A percentile compares a stretch with the other conserved stretches of the same genome.
Conservation (phyloP, 2,329 filamentous ascomycete genomes). For the Xylariomycetidae sp. region DNA sequence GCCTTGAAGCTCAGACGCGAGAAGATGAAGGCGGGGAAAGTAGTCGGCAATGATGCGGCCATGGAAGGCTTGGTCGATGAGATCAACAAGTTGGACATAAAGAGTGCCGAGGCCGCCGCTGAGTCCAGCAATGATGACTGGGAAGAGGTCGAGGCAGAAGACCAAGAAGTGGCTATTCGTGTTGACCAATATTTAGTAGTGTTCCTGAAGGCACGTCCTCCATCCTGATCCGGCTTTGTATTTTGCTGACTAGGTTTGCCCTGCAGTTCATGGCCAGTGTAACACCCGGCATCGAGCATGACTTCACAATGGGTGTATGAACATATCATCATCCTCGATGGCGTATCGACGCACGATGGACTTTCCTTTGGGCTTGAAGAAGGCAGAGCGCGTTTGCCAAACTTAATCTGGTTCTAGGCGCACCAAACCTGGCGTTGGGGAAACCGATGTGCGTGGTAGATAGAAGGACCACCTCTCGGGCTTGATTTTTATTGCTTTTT, state of each 20-base stretch:
- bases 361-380: no score
- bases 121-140: constrained; percentile 55
- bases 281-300: constrained; percentile 94
- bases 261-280: constrained; percentile 81
- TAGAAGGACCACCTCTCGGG: no score
- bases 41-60: constrained; percentile 47
- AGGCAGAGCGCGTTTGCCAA: no score
- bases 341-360: no score
- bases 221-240: neutral
- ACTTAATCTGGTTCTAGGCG: no score
- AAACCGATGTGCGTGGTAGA: no score
- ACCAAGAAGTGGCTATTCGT: constrained; percentile 71
- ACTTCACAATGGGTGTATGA: constrained; percentile 93
- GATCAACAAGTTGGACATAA: constrained; percentile 60
- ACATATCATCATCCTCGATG: no score
- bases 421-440: no score
- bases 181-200: constrained; percentile 89
- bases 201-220: constrained; percentile 68
- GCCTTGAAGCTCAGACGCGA: constrained; percentile 84
- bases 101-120: constrained; percentile 45
- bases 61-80: constrained; percentile 87
- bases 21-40: constrained; percentile 64
- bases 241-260: neutral
- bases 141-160: constrained; percentile 64
- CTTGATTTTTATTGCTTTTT: no score